Base-by-base conservation (phyloP, 2,329 filamentous ascomycete genomes). In the Orbilia quercus region DNA sequence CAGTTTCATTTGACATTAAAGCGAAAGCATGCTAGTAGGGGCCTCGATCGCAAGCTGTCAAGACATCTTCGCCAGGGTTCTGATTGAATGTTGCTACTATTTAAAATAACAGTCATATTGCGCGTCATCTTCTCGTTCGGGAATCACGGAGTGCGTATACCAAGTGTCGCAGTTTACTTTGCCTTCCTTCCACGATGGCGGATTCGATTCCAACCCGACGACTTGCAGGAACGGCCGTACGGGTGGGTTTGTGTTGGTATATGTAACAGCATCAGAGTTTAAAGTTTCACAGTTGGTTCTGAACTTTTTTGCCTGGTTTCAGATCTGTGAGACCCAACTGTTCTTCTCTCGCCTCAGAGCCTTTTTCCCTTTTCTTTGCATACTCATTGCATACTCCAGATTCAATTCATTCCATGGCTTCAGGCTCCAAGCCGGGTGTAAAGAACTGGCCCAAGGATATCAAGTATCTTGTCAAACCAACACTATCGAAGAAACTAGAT, bases 371-470 rank as follows among this genome's bases (percentile, higher is more conserved):
- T n/a, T n/a, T n/a, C n/a, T n/a, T n/a, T n/a, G n/a, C n/a, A n/a
- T n/a, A n/a, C n/a, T n/a, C n/a, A n/a, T n/a, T n/a, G n/a, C n/a
- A n/a, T n/a, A n/a, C n/a, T n/a, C n/a, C n/a, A n/a, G n/a, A n/a
- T n/a, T n/a, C n/a, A 31, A 31, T 9, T 31, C 28, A 31, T 31
- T 50, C 42, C 16, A 73, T 73, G 69, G 69, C 60, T 23, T 64
- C 60, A 55, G 28, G 53, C 23, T 62, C 47, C n/a, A 73, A 73
- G 31, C 28, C 22, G 18, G 12, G 12, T n/a, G 62, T 50, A 25
- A 73, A 73, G 47, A 73, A 73, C 34, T 73, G 69, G 69, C 69
- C 69, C 18, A 48, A 55, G 55, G 54, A 73, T 28, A 47, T 73
- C 69, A 55, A 60, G 34, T 73, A 66, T 36, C 69, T 73, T 20